phyloP scores from a whole-genome alignment of 164 flowering plant species.

The Litsea cubeba region DNA sequence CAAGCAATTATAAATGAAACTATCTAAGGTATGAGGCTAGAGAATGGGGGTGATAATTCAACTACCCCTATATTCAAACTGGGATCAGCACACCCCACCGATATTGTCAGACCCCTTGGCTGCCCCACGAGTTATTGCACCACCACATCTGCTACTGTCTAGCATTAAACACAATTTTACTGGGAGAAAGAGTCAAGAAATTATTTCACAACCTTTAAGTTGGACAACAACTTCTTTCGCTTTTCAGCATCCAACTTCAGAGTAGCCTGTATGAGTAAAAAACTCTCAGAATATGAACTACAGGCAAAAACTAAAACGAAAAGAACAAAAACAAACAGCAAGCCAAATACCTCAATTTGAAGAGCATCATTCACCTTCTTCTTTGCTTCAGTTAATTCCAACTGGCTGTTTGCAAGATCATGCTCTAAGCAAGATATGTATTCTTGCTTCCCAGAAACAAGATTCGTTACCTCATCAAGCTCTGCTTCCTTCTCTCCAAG shows the following conservation, averaged over 20 bases:
- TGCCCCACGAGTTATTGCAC: background rate
- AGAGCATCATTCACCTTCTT: constrained; percentile 34
- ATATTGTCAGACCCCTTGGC: too few species aligned
- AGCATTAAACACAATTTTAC: background rate
- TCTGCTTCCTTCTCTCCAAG: constrained; percentile 48
- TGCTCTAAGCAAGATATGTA: constrained; percentile 48
- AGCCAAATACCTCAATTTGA: constrained; percentile 47
- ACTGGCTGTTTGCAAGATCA: constrained; percentile 49
- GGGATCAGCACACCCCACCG: too few species aligned
- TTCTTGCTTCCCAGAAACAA: constrained; percentile 47
- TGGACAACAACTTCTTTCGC: constrained; percentile 32
- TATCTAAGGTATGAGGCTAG: too few species aligned
- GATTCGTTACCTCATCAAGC: constrained; percentile 39
- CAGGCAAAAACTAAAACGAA: background rate
- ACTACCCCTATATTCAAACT: too few species aligned
- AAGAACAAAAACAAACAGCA: background rate
- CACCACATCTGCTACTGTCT: background rate
- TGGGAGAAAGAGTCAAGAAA: background rate
- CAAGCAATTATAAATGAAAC: too few species aligned
- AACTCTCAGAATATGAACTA: background rate
- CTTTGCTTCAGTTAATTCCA: constrained; percentile 53
- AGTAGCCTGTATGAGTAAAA: constrained; percentile 30
- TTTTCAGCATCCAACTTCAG: constrained; percentile 46
- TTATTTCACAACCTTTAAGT: constrained; percentile 36
- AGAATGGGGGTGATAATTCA: too few species aligned